Base-by-base conservation (phyloP, 257 asterid species). In the Parsonsia alboflavescens region DNA sequence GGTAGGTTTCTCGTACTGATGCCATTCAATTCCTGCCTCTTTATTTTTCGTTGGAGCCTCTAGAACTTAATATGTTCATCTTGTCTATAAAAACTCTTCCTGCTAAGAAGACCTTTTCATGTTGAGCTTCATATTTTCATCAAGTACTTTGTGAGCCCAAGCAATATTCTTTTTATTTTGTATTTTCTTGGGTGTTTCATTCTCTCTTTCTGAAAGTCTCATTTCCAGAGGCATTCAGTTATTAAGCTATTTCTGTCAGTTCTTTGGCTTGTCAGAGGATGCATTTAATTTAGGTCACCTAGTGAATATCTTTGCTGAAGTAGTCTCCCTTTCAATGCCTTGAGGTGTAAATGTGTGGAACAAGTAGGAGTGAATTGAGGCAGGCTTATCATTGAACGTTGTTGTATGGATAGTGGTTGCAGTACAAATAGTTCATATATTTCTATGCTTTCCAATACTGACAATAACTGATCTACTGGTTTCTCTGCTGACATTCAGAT, bases 401-500 rank as follows among this genome's bases (percentile, higher is more conserved):
- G 36, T 36, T 36, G 7, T 63, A 7, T 63, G 46, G 68, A 63
- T 33, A 16, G 13, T 63, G n/a, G 68, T n/a, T 33, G 15, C 15
- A 39, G 19, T 63, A 19, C 16, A 33, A 63, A 36, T 15, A 33
- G 26, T 33, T 13, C 2, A 63, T 46, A 13, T 5, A 59, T 59
- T 59, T 24, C 65, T 26, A 19, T 28, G n/a, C 21, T 30, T 63
- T 33, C 10, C 24, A 6, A 28, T 65, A 33, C 9, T 42, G 15
- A 65, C 15, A 19, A 22, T 65, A 39, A 65, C 7, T 8, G 39
- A 71, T 75, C 42, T 28, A n/a, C 62, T 68, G 61, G 36, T 75
- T 44, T 66, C 61, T 44, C 30, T 77, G 41, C 76, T 58, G 70
- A 50, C 72, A 49, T 71, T 80, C 90, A 92, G 97, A 81, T 92